Evolutionary conservation across 2,329 filamentous ascomycete species (phyloP).

Genomic region (Colletotrichum filicis): DNA sequence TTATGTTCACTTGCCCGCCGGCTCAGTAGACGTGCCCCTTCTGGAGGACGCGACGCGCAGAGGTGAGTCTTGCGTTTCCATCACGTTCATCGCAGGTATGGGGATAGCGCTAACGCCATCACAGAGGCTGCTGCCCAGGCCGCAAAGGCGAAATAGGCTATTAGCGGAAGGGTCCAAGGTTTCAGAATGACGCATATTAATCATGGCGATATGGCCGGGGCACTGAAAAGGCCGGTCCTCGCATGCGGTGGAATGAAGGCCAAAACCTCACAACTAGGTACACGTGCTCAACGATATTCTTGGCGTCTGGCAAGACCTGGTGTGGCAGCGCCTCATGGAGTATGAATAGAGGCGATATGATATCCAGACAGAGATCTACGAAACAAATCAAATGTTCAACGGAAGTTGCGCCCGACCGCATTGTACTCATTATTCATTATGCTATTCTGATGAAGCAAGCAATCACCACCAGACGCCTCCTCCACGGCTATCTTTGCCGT

Average conservation of each 20-base stretch:
- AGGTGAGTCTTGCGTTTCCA: conserved; percentile 62
- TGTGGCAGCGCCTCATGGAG: neutral
- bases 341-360: neutral
- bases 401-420: neutral
- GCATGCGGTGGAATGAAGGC: neutral
- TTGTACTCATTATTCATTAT: conserved; percentile 9
- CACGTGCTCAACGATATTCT: neutral
- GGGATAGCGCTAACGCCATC: conserved; percentile 20
- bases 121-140: conserved; percentile 68
- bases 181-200: neutral
- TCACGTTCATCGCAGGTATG: neutral
- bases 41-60: conserved; percentile 91
- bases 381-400: neutral
- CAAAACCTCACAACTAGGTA: neutral
- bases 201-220: conserved; percentile 16
- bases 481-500: conserved; percentile 50
- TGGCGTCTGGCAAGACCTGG: neutral
- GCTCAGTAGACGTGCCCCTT: conserved; percentile 84
- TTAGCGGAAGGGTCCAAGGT: neutral
- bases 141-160: conserved; percentile 61
- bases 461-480: conserved; percentile 53
- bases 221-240: conserved; percentile 23
- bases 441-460: neutral
- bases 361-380: conserved; percentile 12
- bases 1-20: conserved; percentile 88